Evolutionary conservation across 331 rosid genomes (phyloP), one percentile per base, ranked within the genome.

Genomic region (Acacia pycnantha): DNA sequence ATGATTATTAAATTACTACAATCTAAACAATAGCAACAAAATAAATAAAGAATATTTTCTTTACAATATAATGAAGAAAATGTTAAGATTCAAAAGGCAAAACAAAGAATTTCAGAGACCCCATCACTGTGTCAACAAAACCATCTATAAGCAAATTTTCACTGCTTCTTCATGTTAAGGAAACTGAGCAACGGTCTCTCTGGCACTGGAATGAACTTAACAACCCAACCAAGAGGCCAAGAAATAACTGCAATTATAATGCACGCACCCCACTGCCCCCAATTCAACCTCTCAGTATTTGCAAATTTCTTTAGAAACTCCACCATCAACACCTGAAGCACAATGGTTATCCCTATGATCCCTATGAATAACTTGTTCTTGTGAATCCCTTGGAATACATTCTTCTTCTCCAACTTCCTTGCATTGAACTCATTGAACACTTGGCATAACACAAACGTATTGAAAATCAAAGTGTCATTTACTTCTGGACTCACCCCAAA

Each of bases 401-500:
- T n/a, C n/a, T 75, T 54, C 81, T 75, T 68, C 62, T 66, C 80
- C 0, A 82, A 71, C 64, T 75, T 66, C 40, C 84, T 82, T 41
- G 50, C 84, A 21, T 82, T 75, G 48, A 82, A 54, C 33, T 75
- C 71, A 67, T 82, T 82, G 15, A 77, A 83, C 8, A 78, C 64
- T 24, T 86, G 91, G 66, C 91, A 88, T 0, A 88, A 82, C 14
- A 86, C 86, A 18, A 85, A 87, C 0, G 90, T 79, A 31, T 80
- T 88, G 79, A 88, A 88, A 61, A 88, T 85, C 83, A 88, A 53
- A 3, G 89, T 86, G 69, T 79, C 82, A 9, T 77, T 88, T 40
- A 79, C 88, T 74, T 53, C 41, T 24, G 84, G 65, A 22, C 67
- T 35, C 18, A 86, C 88, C 3, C 79, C 59, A 19, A 88, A 88